Conservation (phyloP, 2,329 filamentous ascomycete species). For the Cladorrhinum sp. region DNA sequence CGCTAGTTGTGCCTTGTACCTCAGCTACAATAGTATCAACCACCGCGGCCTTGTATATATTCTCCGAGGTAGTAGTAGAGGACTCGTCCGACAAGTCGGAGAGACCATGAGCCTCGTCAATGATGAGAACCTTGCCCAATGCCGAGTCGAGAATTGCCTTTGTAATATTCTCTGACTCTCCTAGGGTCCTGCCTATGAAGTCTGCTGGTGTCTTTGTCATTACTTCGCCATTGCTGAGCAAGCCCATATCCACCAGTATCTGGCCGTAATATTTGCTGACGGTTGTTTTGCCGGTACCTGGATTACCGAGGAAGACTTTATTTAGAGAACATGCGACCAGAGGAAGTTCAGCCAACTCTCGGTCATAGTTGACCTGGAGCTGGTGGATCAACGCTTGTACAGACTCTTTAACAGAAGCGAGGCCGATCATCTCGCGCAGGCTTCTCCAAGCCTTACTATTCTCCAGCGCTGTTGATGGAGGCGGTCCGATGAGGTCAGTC, state of each 20-base stretch:
- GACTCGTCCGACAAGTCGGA: too few relatives aligned
- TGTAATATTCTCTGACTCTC: slow-evolving; percentile 55
- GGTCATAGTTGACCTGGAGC: slow-evolving; percentile 52
- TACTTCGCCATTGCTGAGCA: slow-evolving; percentile 42
- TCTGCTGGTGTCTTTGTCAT: slow-evolving; percentile 58
- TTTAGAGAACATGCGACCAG: slow-evolving; percentile 54
- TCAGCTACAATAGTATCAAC: slow-evolving; percentile 62
- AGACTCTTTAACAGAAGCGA: slow-evolving; percentile 52
- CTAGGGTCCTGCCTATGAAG: slow-evolving; percentile 53
- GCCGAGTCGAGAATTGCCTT: slow-evolving; percentile 55
- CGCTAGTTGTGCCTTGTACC: slow-evolving; percentile 56
- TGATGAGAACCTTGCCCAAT: slow-evolving; percentile 59
- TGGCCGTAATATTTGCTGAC: slow-evolving; percentile 61
- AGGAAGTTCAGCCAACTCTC: slow-evolving; percentile 52
- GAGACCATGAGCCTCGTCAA: slow-evolving; percentile 63
- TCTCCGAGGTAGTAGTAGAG: slow-evolving; percentile 30
- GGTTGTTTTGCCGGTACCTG: slow-evolving; percentile 63
- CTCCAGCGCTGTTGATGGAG: slow-evolving; percentile 45
- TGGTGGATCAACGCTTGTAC: slow-evolving; percentile 47
- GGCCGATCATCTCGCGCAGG: slow-evolving; percentile 51
- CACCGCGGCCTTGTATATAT: slow-evolving; percentile 49
- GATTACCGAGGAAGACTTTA: slow-evolving; percentile 56
- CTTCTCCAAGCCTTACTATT: slow-evolving; percentile 48
- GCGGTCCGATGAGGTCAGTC: slow-evolving; percentile 57
- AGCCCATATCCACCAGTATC: slow-evolving; percentile 56